Base-by-base conservation (phyloP, 2,329 filamentous ascomycete species). In the Neurospora sp. region DNA sequence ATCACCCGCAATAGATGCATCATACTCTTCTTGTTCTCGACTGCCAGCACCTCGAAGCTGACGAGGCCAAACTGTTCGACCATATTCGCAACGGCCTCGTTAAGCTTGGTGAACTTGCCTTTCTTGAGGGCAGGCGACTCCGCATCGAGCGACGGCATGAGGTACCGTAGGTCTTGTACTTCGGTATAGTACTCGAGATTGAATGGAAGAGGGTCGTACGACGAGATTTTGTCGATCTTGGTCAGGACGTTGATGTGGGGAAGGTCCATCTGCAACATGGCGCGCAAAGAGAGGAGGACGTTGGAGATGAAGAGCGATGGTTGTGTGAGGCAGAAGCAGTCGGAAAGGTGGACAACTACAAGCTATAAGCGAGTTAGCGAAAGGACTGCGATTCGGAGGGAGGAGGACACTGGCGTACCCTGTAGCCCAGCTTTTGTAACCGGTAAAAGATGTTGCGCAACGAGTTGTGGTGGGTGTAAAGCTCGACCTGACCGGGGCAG, bases 251-350 rank as follows among this genome's bases (percentile, higher is more conserved):
- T 99, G 74, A 99, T 85, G 78, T 97, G 93, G 0, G 96, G 93
- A 72, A 98, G 91, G 78, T 98, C 96, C 87, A 99, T 95, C 81
- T 98, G 96, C 68, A 99, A 89, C 95, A 99, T 99, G 76, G 93
- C 94, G 74, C 96, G 91, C 73, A 99, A 88, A 69, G 93, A 95
- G 33, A 99, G 89, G 70, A 99, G 90, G 70, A 99, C 86, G 76
- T 96, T 96, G 74, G 95, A 97, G 71, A 99, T 91, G 81, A 97
- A 99, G 72, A 98, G 87, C 3, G 94, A 97, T 0, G 96, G 96
- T 71, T 96, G 89, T 0, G 94, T 97, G 38, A 98, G 86, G 79
- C 93, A 95, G 78, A 97, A 96, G 5, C 93, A 97, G 79, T 99
- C 96, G 73, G 96, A 93, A 42, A 99, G 89, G 80, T 98, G 93